Evolutionary conservation across 352 stramenopile genomes (phyloP).

Genomic region (Paralagenidium karlingii): DNA sequence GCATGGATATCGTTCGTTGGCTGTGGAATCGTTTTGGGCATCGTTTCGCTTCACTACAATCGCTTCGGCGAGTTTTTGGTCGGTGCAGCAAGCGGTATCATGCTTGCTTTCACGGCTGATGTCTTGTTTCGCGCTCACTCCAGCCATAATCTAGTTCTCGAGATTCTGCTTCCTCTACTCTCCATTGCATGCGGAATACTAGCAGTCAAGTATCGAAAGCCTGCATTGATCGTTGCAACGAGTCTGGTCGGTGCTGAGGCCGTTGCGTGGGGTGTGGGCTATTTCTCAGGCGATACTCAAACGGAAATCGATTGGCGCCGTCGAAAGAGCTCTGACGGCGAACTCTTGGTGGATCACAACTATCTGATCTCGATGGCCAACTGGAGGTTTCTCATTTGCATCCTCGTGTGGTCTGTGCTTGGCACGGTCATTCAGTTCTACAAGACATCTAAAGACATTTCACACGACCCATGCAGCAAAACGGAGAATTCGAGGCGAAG

Average conservation of each 20-base stretch:
- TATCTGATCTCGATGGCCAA: constrained; percentile 40
- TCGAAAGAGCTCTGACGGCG: constrained; percentile 16
- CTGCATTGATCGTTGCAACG: constrained; percentile 36
- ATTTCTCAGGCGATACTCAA: constrained; percentile 47
- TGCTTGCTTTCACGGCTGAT: constrained; percentile 12
- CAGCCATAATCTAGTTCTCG: too few species aligned
- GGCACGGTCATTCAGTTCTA: constrained; percentile 31
- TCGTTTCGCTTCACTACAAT: constrained; percentile 30
- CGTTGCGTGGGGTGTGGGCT: constrained; percentile 45
- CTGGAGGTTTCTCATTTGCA: constrained; percentile 39
- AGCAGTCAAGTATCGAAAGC: constrained; percentile 45
- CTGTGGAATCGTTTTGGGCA: constrained; percentile 28
- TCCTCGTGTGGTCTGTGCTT: constrained; percentile 40
- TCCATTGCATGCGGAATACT: too few species aligned
- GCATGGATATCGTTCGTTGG: constrained; percentile 43
- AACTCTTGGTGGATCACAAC: too few species aligned
- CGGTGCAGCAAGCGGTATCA: constrained; percentile 30
- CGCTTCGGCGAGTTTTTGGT: constrained; percentile 37
- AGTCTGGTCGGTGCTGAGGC: constrained; percentile 31
- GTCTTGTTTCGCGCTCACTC: too few species aligned
- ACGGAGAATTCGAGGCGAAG: too few species aligned
- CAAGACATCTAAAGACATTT: too few species aligned
- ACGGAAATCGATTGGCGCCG: constrained; percentile 30
- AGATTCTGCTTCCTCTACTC: too few species aligned
- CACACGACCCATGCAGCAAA: too few species aligned